Conservation (phyloP, 2,329 filamentous ascomycete species). For the Monosporascus sp. region DNA sequence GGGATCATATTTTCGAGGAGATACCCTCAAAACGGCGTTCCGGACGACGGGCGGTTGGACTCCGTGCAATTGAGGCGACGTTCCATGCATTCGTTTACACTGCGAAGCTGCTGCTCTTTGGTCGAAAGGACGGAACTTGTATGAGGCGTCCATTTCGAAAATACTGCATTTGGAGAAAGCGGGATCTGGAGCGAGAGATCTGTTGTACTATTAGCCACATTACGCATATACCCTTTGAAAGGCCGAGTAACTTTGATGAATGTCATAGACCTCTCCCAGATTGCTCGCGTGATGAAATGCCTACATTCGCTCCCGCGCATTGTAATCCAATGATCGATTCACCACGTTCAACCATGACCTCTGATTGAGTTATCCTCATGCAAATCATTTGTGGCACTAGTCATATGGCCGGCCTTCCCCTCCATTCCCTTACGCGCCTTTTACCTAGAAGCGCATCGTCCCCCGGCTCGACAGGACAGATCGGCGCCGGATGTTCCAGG, state of each 20-base stretch:
- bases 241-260: constrained; percentile 14
- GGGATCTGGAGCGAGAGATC: constrained; percentile 13
- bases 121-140: constrained; percentile 7
- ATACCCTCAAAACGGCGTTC: constrained; percentile 28
- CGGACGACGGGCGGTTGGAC: constrained; percentile 12
- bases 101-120: constrained; percentile 7
- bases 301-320: constrained; percentile 18
- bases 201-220: constrained; percentile 19
- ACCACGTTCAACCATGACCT: not conserved
- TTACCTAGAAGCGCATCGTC: not conserved
- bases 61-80: constrained; percentile 5
- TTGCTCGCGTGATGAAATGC: constrained; percentile 8
- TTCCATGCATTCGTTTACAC: constrained; percentile 16
- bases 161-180: constrained; percentile 5
- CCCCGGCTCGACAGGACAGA: not conserved
- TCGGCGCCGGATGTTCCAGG: not conserved
- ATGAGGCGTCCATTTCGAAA: constrained; percentile 4
- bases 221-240: constrained; percentile 19
- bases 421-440: not conserved
- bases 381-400: not conserved
- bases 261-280: constrained; percentile 4
- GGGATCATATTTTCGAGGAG: constrained; percentile 19
- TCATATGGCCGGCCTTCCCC: not conserved
- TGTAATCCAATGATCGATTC: not conserved
- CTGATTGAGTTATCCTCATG: not conserved